Base-by-base conservation (phyloP, 148 eudicot genomes). In the Linanthus parryae region DNA sequence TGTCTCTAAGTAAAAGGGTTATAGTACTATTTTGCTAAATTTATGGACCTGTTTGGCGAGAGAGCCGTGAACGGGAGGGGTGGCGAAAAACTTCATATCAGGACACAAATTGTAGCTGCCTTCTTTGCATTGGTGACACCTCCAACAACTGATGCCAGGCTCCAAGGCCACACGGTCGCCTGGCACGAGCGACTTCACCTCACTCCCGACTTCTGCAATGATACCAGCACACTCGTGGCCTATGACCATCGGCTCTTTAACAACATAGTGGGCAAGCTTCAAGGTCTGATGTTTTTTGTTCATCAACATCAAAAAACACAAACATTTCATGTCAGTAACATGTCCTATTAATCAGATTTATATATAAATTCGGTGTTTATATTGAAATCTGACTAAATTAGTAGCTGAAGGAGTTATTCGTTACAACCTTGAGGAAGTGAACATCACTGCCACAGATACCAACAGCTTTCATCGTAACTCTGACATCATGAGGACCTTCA, bases 381-480 rank as follows among this genome's bases (percentile, higher is more conserved):
- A 2, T 1, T 17, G 19, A 2, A 7, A 19, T 15, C 17, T 2
- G 34, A 33, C 11, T 15, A 15, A 24, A 38, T 18, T 24, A 19
- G 34, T 64, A 52, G 52, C 11, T 13, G 29, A 15, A 8, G n/a
- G 30, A 24, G 27, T 48, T 27, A 49, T 17, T 49, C 18, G 46
- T 34, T 19, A 28, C 19, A 17, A 87, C 99, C 99, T 87, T 87
- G 65, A 84, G 85, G 58, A 81, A 87, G 69, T 87, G 96, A 77
- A 92, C 96, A 79, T 92, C 99, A 68, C 99, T 92, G 51, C 96
- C 99, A 68, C 99, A 92, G 8, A 92, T 92, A 37, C 99, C 99
- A 52, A 92, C 99, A 65, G 99, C 96, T 73, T 92, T 92, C 90
- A 92, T 92, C 56, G 70, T 80, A 2, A 92, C 80, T 72, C 77